Percentiles rank a stretch among this genome's conserved stretches.
Evolutionary conservation across 108 stramenopile genomes (phyloP).

Genomic region (Skeletonema tropicum): DNA sequence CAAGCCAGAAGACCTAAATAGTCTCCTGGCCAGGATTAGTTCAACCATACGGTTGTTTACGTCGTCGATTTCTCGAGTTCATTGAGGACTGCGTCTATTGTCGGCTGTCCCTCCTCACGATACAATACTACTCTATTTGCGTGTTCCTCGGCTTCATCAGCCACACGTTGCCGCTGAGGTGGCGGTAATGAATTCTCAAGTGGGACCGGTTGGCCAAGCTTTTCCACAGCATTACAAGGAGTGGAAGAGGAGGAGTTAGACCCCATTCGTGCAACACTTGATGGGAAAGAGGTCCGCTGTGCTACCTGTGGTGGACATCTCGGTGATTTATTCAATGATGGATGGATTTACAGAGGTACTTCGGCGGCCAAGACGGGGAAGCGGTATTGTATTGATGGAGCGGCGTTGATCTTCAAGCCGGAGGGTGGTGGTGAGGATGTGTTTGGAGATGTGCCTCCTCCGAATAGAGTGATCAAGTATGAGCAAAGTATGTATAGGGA

Average conservation of each 20-base stretch:
- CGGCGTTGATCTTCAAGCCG: constrained; percentile 20
- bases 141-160: too few relatives aligned
- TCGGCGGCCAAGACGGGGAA: constrained; percentile 24
- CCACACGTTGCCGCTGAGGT: too few relatives aligned
- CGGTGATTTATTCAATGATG: constrained; percentile 52
- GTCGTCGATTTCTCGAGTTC: too few relatives aligned
- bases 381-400: constrained; percentile 35
- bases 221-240: too few relatives aligned
- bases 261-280: constrained; percentile 29
- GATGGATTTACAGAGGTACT: constrained; percentile 26
- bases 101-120: too few relatives aligned
- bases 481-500: constrained; percentile 5
- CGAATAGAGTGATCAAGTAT: constrained; percentile 5
- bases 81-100: too few relatives aligned
- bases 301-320: constrained; percentile 60
- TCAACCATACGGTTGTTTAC: too few relatives aligned
- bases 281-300: constrained; percentile 55
- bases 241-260: constrained; percentile 37
- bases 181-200: too few relatives aligned
- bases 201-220: too few relatives aligned
- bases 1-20: too few relatives aligned
- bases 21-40: too few relatives aligned
- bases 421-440: constrained; percentile 12
- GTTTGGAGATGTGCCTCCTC: constrained; percentile 9
- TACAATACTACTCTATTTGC: too few relatives aligned